phyloP scores from a whole-genome alignment of 495 filamentous ascomycete genomes.

The Penicillium samsonianum region DNA sequence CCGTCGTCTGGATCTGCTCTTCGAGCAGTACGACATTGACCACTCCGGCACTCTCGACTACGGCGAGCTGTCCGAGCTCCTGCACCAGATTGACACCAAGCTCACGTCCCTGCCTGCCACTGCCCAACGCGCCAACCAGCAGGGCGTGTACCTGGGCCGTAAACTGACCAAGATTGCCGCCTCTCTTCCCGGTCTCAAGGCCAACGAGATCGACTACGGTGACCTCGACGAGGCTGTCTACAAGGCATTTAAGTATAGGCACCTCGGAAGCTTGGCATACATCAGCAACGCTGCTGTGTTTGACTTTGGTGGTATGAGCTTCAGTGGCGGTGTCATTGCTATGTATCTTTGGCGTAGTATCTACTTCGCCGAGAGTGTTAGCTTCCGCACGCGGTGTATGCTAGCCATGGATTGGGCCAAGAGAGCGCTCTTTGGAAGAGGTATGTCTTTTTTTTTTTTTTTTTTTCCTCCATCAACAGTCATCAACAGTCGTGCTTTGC shows the following conservation, averaged over 20 bases:
- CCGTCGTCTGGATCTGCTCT: conserved; percentile 82
- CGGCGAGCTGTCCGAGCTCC: conserved; percentile 82
- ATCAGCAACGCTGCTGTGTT: conserved; percentile 96
- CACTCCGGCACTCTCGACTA: conserved; percentile 92
- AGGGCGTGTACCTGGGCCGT: conserved; percentile 87
- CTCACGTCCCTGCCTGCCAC: conserved; percentile 84
- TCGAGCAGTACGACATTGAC: conserved; percentile 89
- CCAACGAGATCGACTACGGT: conserved; percentile 82
- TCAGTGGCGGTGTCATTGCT: conserved; percentile 84
- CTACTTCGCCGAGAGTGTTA: conserved; percentile 98
- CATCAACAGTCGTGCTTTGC: neutral
- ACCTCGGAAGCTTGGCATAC: conserved; percentile 91
- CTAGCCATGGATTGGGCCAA: conserved; percentile 99
- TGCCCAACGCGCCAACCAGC: conserved; percentile 96
- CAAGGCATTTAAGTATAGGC: conserved; percentile 93
- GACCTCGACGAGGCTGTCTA: conserved; percentile 92
- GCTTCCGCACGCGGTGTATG: conserved; percentile 81
- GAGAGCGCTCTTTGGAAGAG: conserved; percentile 91
- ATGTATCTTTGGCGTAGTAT: conserved; percentile 97
- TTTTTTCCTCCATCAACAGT: too few species aligned
- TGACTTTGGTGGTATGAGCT: conserved; percentile 75
- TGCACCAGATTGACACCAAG: conserved; percentile 88
- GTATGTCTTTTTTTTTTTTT: conserved; percentile 52
- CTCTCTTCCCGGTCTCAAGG: conserved; percentile 69
- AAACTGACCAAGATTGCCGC: conserved; percentile 93